Percentiles rank a stretch among this genome's conserved stretches.
These are phyloP conservation scores for Daldinia eschscholtzii DNA, from an alignment of 2,329 filamentous ascomycete genomes.

Conservation along the genomic window DNA sequence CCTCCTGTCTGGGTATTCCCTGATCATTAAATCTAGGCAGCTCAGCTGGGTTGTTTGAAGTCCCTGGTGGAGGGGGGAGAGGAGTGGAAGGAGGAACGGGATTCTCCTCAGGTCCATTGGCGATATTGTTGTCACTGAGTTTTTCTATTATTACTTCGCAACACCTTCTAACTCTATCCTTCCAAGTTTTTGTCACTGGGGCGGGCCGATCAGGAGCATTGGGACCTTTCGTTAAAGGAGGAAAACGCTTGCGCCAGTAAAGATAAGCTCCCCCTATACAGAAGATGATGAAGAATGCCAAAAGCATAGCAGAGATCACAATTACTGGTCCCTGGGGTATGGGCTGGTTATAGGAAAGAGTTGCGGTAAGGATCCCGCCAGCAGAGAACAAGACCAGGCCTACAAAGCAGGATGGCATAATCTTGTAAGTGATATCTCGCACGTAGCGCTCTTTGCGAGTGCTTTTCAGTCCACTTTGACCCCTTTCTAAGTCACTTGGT, in stretches of 20 bases:
- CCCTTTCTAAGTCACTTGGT: slow-evolving; percentile 39
- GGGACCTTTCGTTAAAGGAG: slow-evolving; percentile 20
- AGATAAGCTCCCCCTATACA: slow-evolving; percentile 40
- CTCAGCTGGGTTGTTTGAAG: slow-evolving; percentile 11
- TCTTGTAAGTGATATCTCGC: slow-evolving; percentile 45
- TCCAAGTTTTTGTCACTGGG: slow-evolving; percentile 7
- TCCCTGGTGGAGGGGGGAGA: background rate
- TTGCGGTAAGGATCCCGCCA: slow-evolving; percentile 44
- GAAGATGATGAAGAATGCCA: slow-evolving; percentile 43
- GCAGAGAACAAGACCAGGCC: slow-evolving; percentile 46
- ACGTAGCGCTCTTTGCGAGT: slow-evolving; percentile 29
- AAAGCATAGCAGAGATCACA: slow-evolving; percentile 43
- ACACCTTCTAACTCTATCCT: background rate
- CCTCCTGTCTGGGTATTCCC: background rate
- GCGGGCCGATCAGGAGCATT: slow-evolving; percentile 22
- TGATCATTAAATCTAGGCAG: background rate
- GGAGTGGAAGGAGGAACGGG: background rate
- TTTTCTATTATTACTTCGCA: slow-evolving; percentile 11
- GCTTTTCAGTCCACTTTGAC: background rate
- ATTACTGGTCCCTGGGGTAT: slow-evolving; percentile 41
- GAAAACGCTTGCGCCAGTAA: slow-evolving; percentile 35
- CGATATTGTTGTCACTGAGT: slow-evolving; percentile 1
- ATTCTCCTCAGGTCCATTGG: background rate
- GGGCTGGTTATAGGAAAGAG: slow-evolving; percentile 41
- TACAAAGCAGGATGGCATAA: slow-evolving; percentile 45